Evolutionary conservation across 495 filamentous ascomycete genomes (phyloP).

Genomic region (Penicillium desertorum): DNA sequence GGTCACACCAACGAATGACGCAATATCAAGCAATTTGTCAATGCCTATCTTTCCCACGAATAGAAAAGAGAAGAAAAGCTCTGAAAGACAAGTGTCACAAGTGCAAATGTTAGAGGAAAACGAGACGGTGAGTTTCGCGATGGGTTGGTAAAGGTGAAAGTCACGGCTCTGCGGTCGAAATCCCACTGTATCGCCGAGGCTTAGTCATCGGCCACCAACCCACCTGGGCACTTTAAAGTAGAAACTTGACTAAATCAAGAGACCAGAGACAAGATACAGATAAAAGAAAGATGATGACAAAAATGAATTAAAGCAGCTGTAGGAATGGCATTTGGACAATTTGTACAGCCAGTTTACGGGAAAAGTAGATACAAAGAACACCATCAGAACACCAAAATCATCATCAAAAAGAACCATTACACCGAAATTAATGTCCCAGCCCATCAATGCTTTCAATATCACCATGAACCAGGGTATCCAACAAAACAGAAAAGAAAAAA

Average conservation of each 20-base stretch:
- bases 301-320: background rate
- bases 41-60: background rate
- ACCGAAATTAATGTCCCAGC: conserved; percentile 26
- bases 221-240: background rate
- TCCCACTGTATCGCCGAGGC: conserved; percentile 34
- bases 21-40: conserved; percentile 6
- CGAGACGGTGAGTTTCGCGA: conserved; percentile 25
- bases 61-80: background rate
- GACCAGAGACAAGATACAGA: background rate
- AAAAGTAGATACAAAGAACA: conserved; percentile 20
- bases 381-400: conserved; percentile 10
- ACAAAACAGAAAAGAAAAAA: conserved; percentile 14
- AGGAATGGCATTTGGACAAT: conserved; percentile 23
- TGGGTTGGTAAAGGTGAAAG: conserved; percentile 46
- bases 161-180: conserved; percentile 44
- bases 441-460: conserved; percentile 28
- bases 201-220: conserved; percentile 38
- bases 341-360: conserved; percentile 19
- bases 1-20: conserved; percentile 19
- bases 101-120: conserved; percentile 3
- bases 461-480: conserved; percentile 26
- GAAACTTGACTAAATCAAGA: conserved; percentile 1
- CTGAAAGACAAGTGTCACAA: background rate
- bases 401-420: conserved; percentile 13
- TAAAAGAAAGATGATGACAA: background rate